A percentile compares a stretch with the other conserved stretches of the same genome.
Conservation (phyloP, 2,329 filamentous ascomycete species). For the Colletotrichum sp. region DNA sequence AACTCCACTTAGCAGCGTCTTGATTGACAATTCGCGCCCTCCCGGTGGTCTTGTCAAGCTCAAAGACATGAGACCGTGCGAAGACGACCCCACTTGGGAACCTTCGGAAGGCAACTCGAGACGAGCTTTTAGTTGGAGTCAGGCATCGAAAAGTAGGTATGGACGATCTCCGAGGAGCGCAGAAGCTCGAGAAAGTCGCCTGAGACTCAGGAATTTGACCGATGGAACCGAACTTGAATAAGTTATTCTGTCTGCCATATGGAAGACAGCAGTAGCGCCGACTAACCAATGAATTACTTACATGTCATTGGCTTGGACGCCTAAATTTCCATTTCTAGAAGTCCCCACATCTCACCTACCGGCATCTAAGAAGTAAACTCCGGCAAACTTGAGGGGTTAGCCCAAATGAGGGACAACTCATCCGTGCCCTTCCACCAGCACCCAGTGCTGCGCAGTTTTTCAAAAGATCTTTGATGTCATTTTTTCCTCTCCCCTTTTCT, state of each 20-base stretch:
- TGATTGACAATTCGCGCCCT: neutral
- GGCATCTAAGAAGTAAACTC: neutral
- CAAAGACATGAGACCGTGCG: neutral
- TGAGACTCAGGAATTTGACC: neutral
- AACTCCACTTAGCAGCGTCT: neutral
- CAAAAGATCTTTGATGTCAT: neutral
- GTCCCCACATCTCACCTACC: neutral
- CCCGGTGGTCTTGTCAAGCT: neutral
- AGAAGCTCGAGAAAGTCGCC: neutral
- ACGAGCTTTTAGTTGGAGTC: neutral
- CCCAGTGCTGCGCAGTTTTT: neutral
- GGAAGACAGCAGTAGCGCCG: neutral
- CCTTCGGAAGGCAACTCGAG: neutral
- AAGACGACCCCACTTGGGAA: neutral
- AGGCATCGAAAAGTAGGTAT: neutral
- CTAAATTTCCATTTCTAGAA: neutral
- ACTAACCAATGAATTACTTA: neutral
- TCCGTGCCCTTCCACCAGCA: neutral
- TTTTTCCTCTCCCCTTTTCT: neutral
- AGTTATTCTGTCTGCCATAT: neutral
- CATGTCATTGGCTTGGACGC: neutral
- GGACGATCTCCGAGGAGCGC: neutral
- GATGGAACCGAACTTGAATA: neutral
- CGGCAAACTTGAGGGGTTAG: neutral
- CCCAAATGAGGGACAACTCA: neutral